Evolutionary conservation across 441 rosid species (phyloP).

Genomic region (Populus hybrid): DNA sequence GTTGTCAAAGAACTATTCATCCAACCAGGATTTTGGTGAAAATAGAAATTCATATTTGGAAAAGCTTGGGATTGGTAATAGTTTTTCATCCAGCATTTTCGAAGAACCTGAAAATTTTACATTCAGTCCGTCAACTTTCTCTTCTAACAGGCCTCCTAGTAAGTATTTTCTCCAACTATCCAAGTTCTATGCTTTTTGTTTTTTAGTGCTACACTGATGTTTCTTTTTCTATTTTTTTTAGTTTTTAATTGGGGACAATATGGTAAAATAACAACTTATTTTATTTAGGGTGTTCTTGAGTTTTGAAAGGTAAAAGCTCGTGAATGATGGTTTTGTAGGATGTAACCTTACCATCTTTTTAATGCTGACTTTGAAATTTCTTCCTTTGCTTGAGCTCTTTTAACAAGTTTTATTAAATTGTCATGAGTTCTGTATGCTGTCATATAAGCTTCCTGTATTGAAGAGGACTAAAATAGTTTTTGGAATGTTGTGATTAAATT

Average conservation of each 20-base stretch:
- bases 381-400: too few species aligned
- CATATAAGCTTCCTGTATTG: too few species aligned
- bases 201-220: not conserved
- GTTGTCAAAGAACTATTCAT: conserved; percentile 34
- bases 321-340: not conserved
- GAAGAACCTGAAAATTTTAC: conserved; percentile 44
- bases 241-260: not conserved
- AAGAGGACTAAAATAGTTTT: too few species aligned
- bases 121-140: conserved; percentile 36
- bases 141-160: conserved; percentile 61
- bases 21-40: conserved; percentile 40
- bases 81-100: conserved; percentile 48
- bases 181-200: not conserved
- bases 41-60: conserved; percentile 40
- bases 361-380: too few species aligned
- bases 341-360: too few species aligned
- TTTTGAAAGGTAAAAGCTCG: too few species aligned
- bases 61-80: conserved; percentile 40
- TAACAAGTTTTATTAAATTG: too few species aligned
- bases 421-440: too few species aligned
- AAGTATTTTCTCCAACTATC: conserved; percentile 19
- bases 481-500: too few species aligned
- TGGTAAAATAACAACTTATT: not conserved
- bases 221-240: not conserved
- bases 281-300: too few species aligned